Conservation (phyloP, 192 early-diverging fungal species). For the Mortierella hygrophila region DNA sequence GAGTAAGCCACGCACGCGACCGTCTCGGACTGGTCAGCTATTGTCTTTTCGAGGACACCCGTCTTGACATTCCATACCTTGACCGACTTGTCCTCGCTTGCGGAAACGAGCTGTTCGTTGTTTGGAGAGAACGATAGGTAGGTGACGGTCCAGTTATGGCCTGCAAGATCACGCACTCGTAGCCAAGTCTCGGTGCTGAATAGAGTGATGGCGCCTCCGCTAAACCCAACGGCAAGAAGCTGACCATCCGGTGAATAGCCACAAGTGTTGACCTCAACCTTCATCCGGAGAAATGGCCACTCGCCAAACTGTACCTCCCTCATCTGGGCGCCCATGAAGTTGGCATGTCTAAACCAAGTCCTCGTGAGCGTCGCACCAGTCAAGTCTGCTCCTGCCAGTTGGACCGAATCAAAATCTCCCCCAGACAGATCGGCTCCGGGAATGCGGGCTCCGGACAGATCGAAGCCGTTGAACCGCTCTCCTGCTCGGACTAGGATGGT, state of each 20-base stretch:
- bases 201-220: neutral
- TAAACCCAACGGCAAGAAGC: neutral
- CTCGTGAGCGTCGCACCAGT: neutral
- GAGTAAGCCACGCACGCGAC: neutral
- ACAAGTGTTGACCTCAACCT: neutral
- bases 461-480: neutral
- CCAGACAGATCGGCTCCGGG: neutral
- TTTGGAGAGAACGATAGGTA: neutral
- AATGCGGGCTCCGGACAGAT: neutral
- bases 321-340: constrained; percentile 1
- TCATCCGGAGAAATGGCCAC: constrained; percentile 6
- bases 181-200: neutral
- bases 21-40: neutral
- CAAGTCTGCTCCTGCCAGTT: constrained; percentile 9
- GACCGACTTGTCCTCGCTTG: constrained; percentile 1
- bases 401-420: constrained; percentile 6
- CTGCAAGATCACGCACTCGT: neutral
- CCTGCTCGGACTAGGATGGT: neutral
- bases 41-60: neutral
- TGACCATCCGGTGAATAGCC: neutral
- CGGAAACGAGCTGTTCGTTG: neutral
- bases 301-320: constrained; percentile 9
- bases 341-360: neutral
- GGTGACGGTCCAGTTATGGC: neutral
- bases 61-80: neutral